A percentile compares a stretch with the other conserved stretches of the same genome.
These are phyloP conservation scores for Chaetoscypha palmicola DNA, from an alignment of 2,329 filamentous ascomycete species.

Conservation along the genomic window DNA sequence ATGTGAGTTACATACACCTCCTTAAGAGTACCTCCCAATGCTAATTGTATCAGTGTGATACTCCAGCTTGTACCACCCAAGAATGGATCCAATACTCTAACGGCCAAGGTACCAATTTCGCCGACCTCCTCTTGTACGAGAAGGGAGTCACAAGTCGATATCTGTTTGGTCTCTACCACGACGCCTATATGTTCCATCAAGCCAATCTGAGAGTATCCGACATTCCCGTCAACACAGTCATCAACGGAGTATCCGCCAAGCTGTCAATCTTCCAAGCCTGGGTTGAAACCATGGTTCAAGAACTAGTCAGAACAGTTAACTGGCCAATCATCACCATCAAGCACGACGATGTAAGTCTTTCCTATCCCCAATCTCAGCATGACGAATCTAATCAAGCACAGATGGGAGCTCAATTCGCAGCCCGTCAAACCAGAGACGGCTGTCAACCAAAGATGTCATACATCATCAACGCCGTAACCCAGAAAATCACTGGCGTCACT, in stretches of 20 bases:
- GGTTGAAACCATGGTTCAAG: conserved; percentile 20
- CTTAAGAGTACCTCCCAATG: not conserved
- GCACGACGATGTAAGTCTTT: conserved; percentile 32
- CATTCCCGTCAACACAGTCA: conserved; percentile 11
- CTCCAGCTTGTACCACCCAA: conserved; percentile 34
- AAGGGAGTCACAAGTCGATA: conserved; percentile 46
- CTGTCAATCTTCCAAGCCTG: conserved; percentile 19
- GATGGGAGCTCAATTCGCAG: conserved; percentile 36
- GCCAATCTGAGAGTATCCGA: conserved; percentile 45
- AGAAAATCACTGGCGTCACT: conserved; percentile 7
- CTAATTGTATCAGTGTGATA: conserved; percentile 37
- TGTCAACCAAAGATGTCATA: conserved; percentile 12
- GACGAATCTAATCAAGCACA: not conserved
- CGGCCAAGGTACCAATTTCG: conserved; percentile 46
- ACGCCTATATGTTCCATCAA: conserved; percentile 44
- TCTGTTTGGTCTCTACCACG: conserved; percentile 41
- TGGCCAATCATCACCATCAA: conserved; percentile 49
- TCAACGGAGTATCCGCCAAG: conserved; percentile 8
- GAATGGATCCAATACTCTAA: conserved; percentile 49
- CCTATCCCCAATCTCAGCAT: not conserved
- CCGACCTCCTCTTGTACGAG: conserved; percentile 43
- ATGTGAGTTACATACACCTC: conserved; percentile 27
- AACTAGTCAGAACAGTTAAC: conserved; percentile 28
- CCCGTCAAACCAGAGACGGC: conserved; percentile 32
- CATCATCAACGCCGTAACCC: not conserved